Evolutionary conservation across 192 early-diverging fungal species (phyloP).

Genomic region (Rhizophagus clarus): DNA sequence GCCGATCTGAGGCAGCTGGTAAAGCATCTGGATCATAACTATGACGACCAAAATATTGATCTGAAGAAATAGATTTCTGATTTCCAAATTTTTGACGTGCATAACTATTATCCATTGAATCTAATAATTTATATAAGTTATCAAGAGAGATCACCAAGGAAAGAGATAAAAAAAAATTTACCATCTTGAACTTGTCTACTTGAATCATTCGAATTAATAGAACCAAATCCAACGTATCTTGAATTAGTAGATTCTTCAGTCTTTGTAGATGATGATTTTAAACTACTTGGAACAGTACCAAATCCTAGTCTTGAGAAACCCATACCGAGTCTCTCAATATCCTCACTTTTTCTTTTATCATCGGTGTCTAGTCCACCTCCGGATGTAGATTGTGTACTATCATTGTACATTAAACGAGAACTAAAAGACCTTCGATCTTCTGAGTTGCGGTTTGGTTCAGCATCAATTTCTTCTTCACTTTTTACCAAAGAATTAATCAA

Average conservation of each 20-base stretch:
- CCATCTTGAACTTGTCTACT: neutral
- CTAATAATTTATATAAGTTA: neutral
- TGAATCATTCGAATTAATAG: constrained; percentile 33
- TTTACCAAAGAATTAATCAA: constrained; percentile 43
- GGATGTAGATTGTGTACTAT: neutral
- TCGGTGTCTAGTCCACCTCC: neutral
- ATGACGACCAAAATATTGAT: constrained; percentile 88
- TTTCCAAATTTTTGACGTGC: constrained; percentile 79
- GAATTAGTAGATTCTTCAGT: constrained; percentile 29
- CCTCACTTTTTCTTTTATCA: constrained; percentile 40
- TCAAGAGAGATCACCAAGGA: neutral
- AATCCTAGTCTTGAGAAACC: constrained; percentile 72
- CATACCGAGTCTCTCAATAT: constrained; percentile 67
- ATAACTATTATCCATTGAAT: constrained; percentile 45
- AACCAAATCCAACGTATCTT: constrained; percentile 55
- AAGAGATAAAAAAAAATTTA: neutral
- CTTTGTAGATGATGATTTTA: neutral
- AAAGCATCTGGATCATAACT: constrained; percentile 61
- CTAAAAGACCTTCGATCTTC: constrained; percentile 18
- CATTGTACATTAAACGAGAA: constrained; percentile 28
- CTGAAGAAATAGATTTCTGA: constrained; percentile 88
- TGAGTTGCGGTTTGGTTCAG: neutral
- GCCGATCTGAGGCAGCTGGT: constrained; percentile 56
- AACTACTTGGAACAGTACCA: constrained; percentile 40
- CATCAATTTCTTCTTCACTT: constrained; percentile 48